phyloP scores from a whole-genome alignment of 2,329 filamentous ascomycete genomes.

The Ophiostoma novo-ulmi region DNA sequence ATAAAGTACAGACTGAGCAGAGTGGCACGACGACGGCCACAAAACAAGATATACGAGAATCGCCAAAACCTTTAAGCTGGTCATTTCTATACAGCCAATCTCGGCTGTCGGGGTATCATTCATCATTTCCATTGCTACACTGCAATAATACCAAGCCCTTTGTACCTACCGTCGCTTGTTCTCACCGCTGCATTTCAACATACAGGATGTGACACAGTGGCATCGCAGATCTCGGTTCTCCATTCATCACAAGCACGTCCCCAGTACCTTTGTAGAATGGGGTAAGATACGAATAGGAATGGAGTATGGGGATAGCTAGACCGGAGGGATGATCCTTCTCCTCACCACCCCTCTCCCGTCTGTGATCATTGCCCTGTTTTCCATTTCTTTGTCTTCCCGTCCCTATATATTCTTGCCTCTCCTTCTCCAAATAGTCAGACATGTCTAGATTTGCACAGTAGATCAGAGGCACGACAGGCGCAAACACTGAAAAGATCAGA shows the following conservation, averaged over 20 bases:
- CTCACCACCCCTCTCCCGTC: constrained; percentile 6
- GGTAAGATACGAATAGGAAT: background rate
- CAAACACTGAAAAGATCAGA: background rate
- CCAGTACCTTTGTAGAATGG: background rate
- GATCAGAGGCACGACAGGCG: constrained; percentile 9
- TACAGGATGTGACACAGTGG: background rate
- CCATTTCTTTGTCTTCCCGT: background rate
- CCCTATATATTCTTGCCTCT: constrained; percentile 12
- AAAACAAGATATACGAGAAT: background rate
- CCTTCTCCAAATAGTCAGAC: constrained; percentile 10
- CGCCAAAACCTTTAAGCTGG: background rate
- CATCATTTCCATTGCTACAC: background rate
- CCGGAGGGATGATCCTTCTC: constrained; percentile 3
- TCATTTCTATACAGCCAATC: background rate
- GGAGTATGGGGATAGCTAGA: background rate
- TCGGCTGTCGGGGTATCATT: constrained; percentile 12
- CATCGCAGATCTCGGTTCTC: background rate
- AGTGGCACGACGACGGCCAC: too few relatives aligned
- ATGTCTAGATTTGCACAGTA: background rate
- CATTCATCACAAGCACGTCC: background rate
- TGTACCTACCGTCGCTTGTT: background rate
- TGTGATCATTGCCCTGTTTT: background rate
- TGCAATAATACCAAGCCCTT: background rate
- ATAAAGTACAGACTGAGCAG: too few relatives aligned
- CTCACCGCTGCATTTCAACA: background rate